Base-by-base conservation (phyloP, 202 grass and related monocot species). In the Brachypodium distachyon region DNA sequence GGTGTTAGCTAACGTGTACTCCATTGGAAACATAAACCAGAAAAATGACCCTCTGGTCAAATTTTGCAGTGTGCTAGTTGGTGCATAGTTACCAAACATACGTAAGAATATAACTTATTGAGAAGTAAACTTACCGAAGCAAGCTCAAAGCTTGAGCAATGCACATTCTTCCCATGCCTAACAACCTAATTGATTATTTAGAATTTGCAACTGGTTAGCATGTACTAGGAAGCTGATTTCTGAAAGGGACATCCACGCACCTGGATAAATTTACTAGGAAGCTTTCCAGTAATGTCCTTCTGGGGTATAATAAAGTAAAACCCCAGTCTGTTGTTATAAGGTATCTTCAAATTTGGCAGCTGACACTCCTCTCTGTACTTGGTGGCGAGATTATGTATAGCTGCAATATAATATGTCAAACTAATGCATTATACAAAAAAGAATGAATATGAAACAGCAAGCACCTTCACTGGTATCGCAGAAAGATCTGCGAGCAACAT, bases 71-170 rank as follows among this genome's bases (percentile, higher is more conserved):
- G 22, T 74, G 42, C 33, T 18, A 81, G 31, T 70, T 17, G 33
- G 11, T 71, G 40, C 40, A 6, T 13, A 61, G 47, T 69, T 67
- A 87, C 14, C 29, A 67, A 46, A 47, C 48, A 66, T 40, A 28
- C 14, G 50, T 21, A 62, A 56, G 59, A 73, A 81, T 68, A 72
- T 49, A 80, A 22, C 14, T 32, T 28, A 61, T 4, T 64, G 38
- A 14, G 32, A 91, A 59, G 26, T 73, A 54, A 74, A 90, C 84
- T 97, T 88, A 97, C 94, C 50, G 91, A 97, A 84, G 86, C 86
- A 75, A 97, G 94, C 84, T 97, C 94, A 78, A 97, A 92, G 76
- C 86, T 97, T 81, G 94, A 94, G 86, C 94, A 97, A 60, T 92
- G 94, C 31, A 94, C 51, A 82, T 92, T 97, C 73, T 94, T 97